phyloP scores from a whole-genome alignment of 371 early-diverging fungal species.

The Blakeslea trispora region DNA sequence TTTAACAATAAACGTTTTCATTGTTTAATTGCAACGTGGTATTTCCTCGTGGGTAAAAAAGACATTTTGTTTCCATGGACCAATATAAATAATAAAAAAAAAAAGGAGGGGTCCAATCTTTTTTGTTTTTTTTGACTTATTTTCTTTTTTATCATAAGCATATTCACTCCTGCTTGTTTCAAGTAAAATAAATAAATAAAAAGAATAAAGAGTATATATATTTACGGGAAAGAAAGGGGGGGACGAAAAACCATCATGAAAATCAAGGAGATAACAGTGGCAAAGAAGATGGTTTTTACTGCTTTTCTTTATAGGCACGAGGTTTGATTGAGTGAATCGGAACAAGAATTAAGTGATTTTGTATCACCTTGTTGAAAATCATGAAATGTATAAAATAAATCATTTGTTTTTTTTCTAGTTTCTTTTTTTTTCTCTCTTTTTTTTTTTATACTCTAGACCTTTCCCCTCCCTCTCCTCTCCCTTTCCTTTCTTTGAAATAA shows the following conservation, averaged over 20 bases:
- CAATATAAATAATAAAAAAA: no score
- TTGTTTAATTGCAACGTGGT: no score
- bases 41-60: no score
- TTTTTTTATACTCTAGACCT: no score
- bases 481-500: not conserved
- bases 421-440: not conserved
- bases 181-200: no score
- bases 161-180: no score
- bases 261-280: not conserved
- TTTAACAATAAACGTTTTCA: no score
- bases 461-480: not conserved
- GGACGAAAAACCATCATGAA: not conserved
- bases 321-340: not conserved
- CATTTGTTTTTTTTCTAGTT: not conserved
- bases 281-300: not conserved
- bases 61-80: no score
- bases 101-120: no score
- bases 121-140: no score
- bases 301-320: not conserved
- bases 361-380: not conserved
- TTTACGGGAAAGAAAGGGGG: not conserved
- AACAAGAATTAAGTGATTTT: not conserved
- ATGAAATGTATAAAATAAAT: not conserved
- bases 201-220: no score
- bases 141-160: no score